Base-by-base conservation (phyloP, 148 eudicot species). In the Diospyros kaki region DNA sequence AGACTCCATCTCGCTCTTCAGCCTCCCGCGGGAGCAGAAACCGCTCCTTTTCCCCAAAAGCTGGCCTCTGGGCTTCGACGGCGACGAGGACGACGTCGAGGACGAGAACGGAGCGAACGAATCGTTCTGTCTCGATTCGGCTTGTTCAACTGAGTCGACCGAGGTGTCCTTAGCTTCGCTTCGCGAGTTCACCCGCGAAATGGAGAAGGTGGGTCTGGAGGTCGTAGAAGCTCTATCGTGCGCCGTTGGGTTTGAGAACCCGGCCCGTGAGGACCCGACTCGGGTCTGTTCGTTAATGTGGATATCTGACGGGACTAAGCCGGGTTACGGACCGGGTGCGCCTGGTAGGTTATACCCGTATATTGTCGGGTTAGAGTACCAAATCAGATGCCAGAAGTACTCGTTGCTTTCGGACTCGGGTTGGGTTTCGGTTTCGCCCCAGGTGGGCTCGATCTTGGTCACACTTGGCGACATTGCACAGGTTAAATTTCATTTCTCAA, bases 391-490 rank as follows among this genome's bases (percentile, higher is more conserved):
- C 15, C 84, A 68, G 76, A 83, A 83, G 9, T 79, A 77, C 77
- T 78, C 78, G 1, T 46, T 91, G 85, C 42, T 80, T 66, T 55
- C 87, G 81, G 98, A 93, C 77, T 78, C 90, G 76, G 96, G 89
- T 79, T 78, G 83, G 88, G 86, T 89, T 39, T 48, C 72, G 15
- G 89, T 84, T 42, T 83, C 81, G 76, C 89, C 89, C 42, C 76
- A 79, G 79, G 79, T 83, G 71, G 92, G 86, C 45, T 93, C 98
- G 2, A 75, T 93, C 0, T 76, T 93, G 71, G 92, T 93, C 53
- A 91, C 92, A 2, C 80, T 93, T 8, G 98, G 98, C 54, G 98
- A 93, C 83, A 91, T 93, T 69, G 90, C 96, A 76, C 98, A 91
- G 89, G 96, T 93, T 60, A 71, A 44, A 3, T 44, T 54, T 38